Base-by-base conservation (phyloP, 2,329 filamentous ascomycete genomes). In the Beauveria rudraprayagi region DNA sequence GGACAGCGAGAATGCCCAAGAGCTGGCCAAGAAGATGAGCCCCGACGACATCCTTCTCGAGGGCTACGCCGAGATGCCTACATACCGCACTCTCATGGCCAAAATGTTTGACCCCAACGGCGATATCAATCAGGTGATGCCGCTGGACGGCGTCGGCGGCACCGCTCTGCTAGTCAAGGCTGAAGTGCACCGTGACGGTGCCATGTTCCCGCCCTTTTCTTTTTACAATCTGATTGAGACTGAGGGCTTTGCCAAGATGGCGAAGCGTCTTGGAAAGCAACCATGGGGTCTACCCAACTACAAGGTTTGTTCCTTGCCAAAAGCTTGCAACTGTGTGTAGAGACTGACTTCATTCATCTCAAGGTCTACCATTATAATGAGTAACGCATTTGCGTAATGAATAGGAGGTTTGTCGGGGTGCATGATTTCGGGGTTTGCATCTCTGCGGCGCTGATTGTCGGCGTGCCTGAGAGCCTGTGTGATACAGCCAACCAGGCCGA, bases 201-300 rank as follows among this genome's bases (percentile, higher is more conserved):
- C 94, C 72, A 99, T 97, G 93, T 99, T 99, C 77, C 94, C 94
- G 19, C 85, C 94, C 0, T 99, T 99, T 72, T 77, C 93, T 3
- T 99, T 99, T 71, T 97, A 97, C 72, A 89, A 99, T 74, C 80
- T 99, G 63, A 95, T 99, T 63, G 94, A 99, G 79, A 97, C 94
- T 0, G 94, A 99, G 71, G 94, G 94, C 0, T 99, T 99, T 70
- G 92, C 94, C 19, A 96, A 93, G 77, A 99, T 99, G 94, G 92
- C 92, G 14, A 88, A 85, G 72, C 81, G 94, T 66, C 75, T 99
- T 70, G 92, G 92, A 54, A 97, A 92, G 87, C 82, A 88, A 64
- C 84, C 90, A 62, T 91, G 83, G 67, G 94, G 94, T n/a, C 77
- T 97, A 70, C 94, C 94, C 47, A 96, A 97, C 77, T 99, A 99